Evolutionary conservation across 306 rosid genomes (phyloP).

Genomic region (Trifolium fragiferum): DNA sequence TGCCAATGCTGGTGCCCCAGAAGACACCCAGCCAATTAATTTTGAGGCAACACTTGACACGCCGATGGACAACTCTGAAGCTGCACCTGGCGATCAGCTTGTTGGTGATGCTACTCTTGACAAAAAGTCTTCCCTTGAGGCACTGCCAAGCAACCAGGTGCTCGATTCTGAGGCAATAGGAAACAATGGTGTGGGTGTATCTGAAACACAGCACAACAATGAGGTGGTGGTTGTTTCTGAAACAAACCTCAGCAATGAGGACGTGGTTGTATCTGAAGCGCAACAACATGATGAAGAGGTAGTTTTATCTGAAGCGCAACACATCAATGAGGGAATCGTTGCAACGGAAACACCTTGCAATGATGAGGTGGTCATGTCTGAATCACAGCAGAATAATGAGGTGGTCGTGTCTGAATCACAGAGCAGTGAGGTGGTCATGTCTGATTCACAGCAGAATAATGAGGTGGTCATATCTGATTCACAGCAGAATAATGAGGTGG

Average conservation of each 20-base stretch:
- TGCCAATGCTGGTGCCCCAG: constrained; percentile 20
- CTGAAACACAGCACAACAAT: constrained; percentile 8
- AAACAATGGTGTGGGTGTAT: neutral
- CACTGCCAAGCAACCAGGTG: constrained; percentile 1
- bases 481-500: constrained; percentile 23
- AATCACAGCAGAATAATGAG: constrained; percentile 14
- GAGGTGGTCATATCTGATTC: constrained; percentile 27
- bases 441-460: constrained; percentile 31
- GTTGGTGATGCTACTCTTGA: constrained; percentile 22
- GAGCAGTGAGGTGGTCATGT: neutral
- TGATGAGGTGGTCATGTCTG: constrained; percentile 24
- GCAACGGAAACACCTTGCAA: constrained; percentile 24
- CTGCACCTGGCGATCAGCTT: neutral
- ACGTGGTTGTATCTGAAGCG: neutral
- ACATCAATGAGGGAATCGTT: neutral
- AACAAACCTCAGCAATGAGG: constrained; percentile 15
- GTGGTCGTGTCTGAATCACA: constrained; percentile 27
- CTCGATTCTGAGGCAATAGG: constrained; percentile 19
- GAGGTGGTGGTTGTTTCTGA: constrained; percentile 16
- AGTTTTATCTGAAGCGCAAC: constrained; percentile 21
- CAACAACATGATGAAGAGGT: constrained; percentile 2
- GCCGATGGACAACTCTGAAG: constrained; percentile 31
- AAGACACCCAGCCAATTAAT: constrained; percentile 17
- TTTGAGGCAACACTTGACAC: neutral
- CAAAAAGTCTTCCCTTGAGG: constrained; percentile 18